These are phyloP conservation scores for Silene coronaria DNA, from an alignment of 179 eudicot species.

Conservation along the genomic window DNA sequence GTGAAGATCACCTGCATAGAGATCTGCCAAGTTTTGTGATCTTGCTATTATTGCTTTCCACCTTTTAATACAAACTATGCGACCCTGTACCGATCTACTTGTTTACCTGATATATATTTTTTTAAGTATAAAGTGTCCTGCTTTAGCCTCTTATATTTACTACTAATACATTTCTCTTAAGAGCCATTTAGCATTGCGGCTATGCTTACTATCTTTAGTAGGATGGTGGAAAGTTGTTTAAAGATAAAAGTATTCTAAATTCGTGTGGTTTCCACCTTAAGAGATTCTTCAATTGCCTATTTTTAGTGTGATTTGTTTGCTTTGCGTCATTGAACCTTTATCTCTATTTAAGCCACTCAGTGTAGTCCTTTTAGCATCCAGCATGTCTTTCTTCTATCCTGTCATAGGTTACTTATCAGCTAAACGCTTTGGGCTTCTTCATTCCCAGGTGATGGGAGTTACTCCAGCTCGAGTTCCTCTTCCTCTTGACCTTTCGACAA, in stretches of 20 bases:
- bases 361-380: conserved; percentile 23
- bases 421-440: conserved; percentile 26
- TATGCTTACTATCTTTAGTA: conserved; percentile 30
- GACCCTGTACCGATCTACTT: conserved; percentile 3
- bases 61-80: background rate
- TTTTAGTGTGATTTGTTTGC: conserved; percentile 17
- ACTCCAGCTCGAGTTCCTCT: conserved; percentile 53
- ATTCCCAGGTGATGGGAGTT: conserved; percentile 41
- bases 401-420: conserved; percentile 30
- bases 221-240: conserved; percentile 17
- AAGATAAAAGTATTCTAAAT: conserved; percentile 14
- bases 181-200: conserved; percentile 10
- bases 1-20: too few species aligned
- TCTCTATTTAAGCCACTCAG: conserved; percentile 19
- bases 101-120: conserved; percentile 4
- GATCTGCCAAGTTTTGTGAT: background rate
- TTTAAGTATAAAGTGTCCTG: background rate
- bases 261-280: conserved; percentile 29
- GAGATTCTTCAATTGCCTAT: conserved; percentile 19
- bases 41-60: conserved; percentile 1
- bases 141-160: conserved; percentile 7
- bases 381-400: conserved; percentile 28
- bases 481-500: conserved; percentile 44
- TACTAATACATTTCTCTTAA: conserved; percentile 1
- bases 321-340: conserved; percentile 14